phyloP scores from a whole-genome alignment of 495 filamentous ascomycete genomes.

The Chlorociboria aeruginascens region DNA sequence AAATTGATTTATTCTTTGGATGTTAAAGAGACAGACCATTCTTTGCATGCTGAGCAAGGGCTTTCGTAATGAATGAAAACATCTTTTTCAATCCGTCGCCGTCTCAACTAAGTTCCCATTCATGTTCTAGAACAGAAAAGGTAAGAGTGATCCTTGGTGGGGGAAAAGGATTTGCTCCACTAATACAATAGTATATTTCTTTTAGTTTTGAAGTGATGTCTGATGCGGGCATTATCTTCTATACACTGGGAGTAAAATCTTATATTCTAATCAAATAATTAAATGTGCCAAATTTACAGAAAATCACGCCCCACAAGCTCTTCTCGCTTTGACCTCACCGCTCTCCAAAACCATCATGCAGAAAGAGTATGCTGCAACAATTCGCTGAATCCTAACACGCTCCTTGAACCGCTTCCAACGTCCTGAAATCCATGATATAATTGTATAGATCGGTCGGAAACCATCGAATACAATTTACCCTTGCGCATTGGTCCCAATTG shows the following conservation, averaged over 20 bases:
- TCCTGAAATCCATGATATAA: conserved; percentile 10
- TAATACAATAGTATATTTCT: no score
- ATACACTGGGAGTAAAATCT: neutral
- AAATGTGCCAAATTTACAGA: no score
- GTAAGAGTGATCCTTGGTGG: neutral
- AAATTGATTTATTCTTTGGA: neutral
- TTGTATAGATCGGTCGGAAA: neutral
- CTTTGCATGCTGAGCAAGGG: no score
- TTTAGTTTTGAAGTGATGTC: no score
- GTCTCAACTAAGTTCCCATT: no score
- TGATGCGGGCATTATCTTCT: neutral
- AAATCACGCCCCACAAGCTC: no score
- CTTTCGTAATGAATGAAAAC: neutral
- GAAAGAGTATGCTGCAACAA: no score
- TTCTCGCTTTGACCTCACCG: conserved; percentile 1
- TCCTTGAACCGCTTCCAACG: neutral
- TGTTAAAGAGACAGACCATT: no score
- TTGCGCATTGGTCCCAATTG: conserved; percentile 9
- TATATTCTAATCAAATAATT: no score
- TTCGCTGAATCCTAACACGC: neutral
- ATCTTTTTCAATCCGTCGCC: neutral
- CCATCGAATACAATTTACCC: conserved; percentile 4
- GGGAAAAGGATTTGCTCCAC: no score
- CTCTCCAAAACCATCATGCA: neutral
- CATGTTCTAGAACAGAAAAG: neutral